A percentile compares a stretch with the other conserved stretches of the same genome.
Conservation (phyloP, 768 basidiomycete genomes). For the Mycena crocata region DNA sequence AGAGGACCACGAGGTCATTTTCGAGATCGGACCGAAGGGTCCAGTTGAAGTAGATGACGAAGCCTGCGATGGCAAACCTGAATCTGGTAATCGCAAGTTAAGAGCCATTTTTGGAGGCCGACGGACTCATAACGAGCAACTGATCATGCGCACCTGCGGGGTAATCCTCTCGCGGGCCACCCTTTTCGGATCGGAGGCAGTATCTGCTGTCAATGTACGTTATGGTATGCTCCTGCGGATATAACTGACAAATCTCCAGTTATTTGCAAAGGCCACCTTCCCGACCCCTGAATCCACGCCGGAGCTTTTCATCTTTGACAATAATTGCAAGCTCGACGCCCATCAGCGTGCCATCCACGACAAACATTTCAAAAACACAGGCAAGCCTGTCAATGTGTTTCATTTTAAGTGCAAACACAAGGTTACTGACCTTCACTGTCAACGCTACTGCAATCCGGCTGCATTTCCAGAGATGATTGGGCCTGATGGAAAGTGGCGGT, state of each 20-base stretch:
- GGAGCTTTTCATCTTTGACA: conserved; percentile 39
- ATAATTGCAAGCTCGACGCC: conserved; percentile 37
- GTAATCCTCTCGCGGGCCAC: conserved; percentile 24
- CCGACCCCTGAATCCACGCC: conserved; percentile 32
- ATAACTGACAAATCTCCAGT: conserved; percentile 3
- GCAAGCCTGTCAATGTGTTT: conserved; percentile 30
- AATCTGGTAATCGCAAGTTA: conserved; percentile 23
- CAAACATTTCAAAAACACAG: conserved; percentile 22
- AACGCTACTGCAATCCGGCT: conserved; percentile 31
- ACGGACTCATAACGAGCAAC: conserved; percentile 34
- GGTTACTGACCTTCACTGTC: conserved; percentile 26
- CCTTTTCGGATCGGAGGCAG: conserved; percentile 22
- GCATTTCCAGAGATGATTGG: conserved; percentile 4
- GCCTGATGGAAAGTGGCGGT: conserved; percentile 7
- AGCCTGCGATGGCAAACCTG: conserved; percentile 19
- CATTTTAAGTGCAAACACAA: conserved; percentile 36
- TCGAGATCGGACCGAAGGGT: not conserved
- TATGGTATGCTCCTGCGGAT: not conserved
- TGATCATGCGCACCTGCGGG: conserved; percentile 23
- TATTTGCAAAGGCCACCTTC: conserved; percentile 23
- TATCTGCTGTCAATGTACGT: conserved; percentile 13
- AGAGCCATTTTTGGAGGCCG: conserved; percentile 30
- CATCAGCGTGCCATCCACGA: conserved; percentile 30
- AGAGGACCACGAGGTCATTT: conserved; percentile 7
- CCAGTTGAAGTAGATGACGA: not conserved